Evolutionary conservation across 768 basidiomycete genomes (phyloP), one percentile per base, ranked within the genome.

Genomic region (Rhizopogon roseolus): DNA sequence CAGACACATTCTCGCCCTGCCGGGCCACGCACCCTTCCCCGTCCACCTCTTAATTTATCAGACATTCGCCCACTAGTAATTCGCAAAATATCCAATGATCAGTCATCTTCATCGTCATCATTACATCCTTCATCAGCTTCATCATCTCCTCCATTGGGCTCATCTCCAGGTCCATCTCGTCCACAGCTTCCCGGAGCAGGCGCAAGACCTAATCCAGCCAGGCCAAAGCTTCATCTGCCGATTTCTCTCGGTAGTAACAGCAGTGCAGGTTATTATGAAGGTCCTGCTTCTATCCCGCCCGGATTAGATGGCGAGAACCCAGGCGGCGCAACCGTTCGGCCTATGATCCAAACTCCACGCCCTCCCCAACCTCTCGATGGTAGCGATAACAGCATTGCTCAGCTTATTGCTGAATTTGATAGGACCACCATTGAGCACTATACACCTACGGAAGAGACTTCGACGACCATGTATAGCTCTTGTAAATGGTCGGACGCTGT

Each of bases 401-500:
- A 73, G 53, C 72, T 67, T 42, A 62, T 71, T 53, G 64, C 67
- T 41, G 60, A 42, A 10, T 66, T 69, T 55, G 65, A 62, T 46
- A 69, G 19, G 49, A 67, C 64, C 42, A 54, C 64, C 32, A n/a
- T 69, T 57, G 67, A 67, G 13, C 55, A 65, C 11, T 67, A 71
- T 54, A 67, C 62, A n/a, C 63, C 71, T 57, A 59, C 68, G 41
- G 70, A 73, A 56, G 71, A 72, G 60, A 69, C 71, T 40, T 59
- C 63, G 9, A 67, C 66, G 44, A 56, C 51, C 13, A 59, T 42
- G 39, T 56, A 46, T 16, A 56, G 59, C 40, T 50, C 52, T 3
- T 65, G 58, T 49, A 67, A 80, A 53, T 90, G 81, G 78, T 78
- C 81, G 7, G 90, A 93, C 66, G 81, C 81, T 52, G 65, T 83